These are phyloP conservation scores for Leptographium radiaticola DNA, from an alignment of 2,329 filamentous ascomycete species.

Conservation along the genomic window DNA sequence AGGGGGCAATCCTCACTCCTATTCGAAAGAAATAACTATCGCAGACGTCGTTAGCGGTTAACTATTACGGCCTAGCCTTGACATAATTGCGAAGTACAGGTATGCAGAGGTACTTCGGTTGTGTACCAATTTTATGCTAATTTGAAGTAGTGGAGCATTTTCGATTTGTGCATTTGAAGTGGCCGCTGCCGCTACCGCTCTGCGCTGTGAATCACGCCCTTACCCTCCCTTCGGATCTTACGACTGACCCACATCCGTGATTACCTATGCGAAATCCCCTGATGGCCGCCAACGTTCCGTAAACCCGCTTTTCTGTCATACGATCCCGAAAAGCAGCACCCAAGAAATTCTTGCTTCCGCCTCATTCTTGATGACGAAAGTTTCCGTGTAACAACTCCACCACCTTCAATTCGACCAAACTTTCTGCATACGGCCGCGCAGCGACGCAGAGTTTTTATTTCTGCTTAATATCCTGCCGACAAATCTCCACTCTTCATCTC, in stretches of 20 bases:
- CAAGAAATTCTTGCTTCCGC: slow-evolving; percentile 7
- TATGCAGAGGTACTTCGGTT: too few species aligned
- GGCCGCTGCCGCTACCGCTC: too few species aligned
- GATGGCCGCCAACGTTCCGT: neutral
- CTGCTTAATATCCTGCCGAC: neutral
- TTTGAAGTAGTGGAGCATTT: too few species aligned
- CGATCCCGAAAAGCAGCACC: slow-evolving; percentile 8
- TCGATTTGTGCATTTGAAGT: too few species aligned
- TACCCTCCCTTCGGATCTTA: neutral
- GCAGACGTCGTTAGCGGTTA: too few species aligned
- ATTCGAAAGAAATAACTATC: too few species aligned
- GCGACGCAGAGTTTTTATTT: neutral
- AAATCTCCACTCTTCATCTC: neutral
- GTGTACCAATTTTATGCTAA: too few species aligned
- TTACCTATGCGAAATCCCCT: neutral
- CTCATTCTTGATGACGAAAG: neutral
- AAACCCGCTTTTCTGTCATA: slow-evolving; percentile 10
- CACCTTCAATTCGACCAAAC: neutral
- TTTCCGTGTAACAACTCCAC: neutral
- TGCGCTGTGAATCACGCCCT: too few species aligned
- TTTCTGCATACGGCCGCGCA: neutral
- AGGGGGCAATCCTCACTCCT: too few species aligned
- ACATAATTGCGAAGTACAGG: too few species aligned
- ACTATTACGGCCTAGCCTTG: too few species aligned
- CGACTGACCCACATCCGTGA: neutral